A percentile compares a stretch with the other conserved stretches of the same genome.
Conservation (phyloP, 2,329 filamentous ascomycete species). For the Phoma sp. region DNA sequence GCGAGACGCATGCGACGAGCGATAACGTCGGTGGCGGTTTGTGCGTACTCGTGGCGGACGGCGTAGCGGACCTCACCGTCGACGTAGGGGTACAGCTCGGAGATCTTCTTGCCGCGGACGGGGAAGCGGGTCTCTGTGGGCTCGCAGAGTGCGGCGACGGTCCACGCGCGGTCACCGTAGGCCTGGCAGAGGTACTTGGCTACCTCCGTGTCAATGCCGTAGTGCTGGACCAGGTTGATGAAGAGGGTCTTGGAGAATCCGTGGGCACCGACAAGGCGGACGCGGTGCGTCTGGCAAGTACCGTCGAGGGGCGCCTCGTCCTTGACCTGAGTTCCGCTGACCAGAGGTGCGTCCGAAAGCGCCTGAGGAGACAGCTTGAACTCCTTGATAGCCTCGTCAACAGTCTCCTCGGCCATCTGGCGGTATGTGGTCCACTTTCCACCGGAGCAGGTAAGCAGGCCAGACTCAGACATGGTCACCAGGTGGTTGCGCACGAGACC, state of each 20-base stretch:
- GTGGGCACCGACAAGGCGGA: constrained; percentile 82
- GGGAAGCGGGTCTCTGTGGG: constrained; percentile 83
- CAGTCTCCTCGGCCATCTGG: constrained; percentile 89
- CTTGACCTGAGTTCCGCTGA: constrained; percentile 74
- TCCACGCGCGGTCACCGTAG: constrained; percentile 93
- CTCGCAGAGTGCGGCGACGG: constrained; percentile 79
- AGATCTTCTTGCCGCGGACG: constrained; percentile 80
- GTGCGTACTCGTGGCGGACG: constrained; percentile 86
- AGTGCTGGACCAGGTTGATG: constrained; percentile 94
- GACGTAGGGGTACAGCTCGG: constrained; percentile 83
- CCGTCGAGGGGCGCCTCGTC: constrained; percentile 76
- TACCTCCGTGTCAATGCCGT: constrained; percentile 88
- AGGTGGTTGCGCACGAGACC: constrained; percentile 88
- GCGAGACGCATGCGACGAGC: constrained; percentile 83
- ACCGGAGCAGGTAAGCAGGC: constrained; percentile 82
- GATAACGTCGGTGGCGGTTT: constrained; percentile 87
- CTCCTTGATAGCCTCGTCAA: constrained; percentile 76
- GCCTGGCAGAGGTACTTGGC: constrained; percentile 86
- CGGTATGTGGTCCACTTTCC: constrained; percentile 95
- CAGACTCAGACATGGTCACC: constrained; percentile 78
- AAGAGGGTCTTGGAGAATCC: constrained; percentile 90
- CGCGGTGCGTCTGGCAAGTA: constrained; percentile 80
- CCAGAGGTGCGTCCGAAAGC: constrained; percentile 66
- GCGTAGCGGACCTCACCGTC: constrained; percentile 92
- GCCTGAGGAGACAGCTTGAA: constrained; percentile 68